Evolutionary conservation across 371 early-diverging fungal species (phyloP).

Genomic region (Actinomortierella ambigua): DNA sequence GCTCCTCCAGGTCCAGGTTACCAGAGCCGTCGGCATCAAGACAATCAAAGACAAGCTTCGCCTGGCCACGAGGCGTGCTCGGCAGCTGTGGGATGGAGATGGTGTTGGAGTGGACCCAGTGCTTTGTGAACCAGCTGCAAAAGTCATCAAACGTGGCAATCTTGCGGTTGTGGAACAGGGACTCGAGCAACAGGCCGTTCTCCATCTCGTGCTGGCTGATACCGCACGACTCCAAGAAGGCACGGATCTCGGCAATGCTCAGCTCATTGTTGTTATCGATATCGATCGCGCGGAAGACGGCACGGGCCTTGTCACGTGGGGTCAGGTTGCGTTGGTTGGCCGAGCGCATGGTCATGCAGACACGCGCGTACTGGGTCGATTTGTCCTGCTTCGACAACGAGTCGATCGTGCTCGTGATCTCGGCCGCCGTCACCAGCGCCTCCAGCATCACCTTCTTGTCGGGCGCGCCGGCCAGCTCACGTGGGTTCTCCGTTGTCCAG

Average conservation of each 20-base stretch:
- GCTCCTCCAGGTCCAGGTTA: conserved; percentile 20
- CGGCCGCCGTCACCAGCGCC: conserved; percentile 35
- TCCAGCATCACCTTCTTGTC: conserved; percentile 40
- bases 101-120: conserved; percentile 39
- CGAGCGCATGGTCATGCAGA: conserved; percentile 30
- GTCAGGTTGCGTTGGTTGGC: conserved; percentile 23
- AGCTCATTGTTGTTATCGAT: conserved; percentile 20
- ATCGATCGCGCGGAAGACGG: conserved; percentile 39
- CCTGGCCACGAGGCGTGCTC: conserved; percentile 39
- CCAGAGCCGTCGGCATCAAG: conserved; percentile 40
- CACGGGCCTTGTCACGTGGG: conserved; percentile 28
- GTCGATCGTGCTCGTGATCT: conserved; percentile 16
- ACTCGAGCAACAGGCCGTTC: conserved; percentile 20
- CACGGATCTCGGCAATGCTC: conserved; percentile 16
- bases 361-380: conserved; percentile 25
- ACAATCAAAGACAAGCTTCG: conserved; percentile 38
- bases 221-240: conserved; percentile 35
- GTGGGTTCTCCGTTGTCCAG: conserved; percentile 44
- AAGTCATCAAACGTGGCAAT: conserved; percentile 18
- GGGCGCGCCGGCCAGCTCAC: conserved; percentile 25
- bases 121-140: conserved; percentile 41
- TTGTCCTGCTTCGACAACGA: conserved; percentile 5
- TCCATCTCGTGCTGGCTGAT: conserved; percentile 20
- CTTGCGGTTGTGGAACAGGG: conserved; percentile 14
- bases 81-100: conserved; percentile 31